phyloP scores from a whole-genome alignment of 306 rosid species.

The Urtica urens region DNA sequence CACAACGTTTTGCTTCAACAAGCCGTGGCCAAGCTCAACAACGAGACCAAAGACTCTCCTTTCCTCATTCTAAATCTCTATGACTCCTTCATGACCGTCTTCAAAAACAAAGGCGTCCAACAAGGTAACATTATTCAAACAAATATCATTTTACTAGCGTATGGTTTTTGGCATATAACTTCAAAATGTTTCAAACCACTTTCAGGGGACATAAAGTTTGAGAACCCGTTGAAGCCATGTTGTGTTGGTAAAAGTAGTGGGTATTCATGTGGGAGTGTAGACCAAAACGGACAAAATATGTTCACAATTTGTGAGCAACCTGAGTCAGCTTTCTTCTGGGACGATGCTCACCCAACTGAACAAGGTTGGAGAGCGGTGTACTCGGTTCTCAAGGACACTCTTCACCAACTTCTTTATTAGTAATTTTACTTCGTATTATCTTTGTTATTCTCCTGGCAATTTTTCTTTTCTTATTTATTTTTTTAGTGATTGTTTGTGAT shows the following conservation, averaged over 20 bases:
- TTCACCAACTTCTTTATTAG: slow-evolving; percentile 17
- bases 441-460: neutral
- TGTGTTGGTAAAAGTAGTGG: slow-evolving; percentile 44
- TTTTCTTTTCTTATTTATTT: neutral
- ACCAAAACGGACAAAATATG: slow-evolving; percentile 31
- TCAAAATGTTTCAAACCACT: no score
- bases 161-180: no score
- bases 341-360: slow-evolving; percentile 59
- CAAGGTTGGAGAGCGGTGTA: slow-evolving; percentile 77
- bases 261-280: slow-evolving; percentile 55
- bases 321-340: slow-evolving; percentile 74
- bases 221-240: slow-evolving; percentile 54
- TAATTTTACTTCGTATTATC: neutral
- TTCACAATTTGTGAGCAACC: slow-evolving; percentile 57
- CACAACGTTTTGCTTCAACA: slow-evolving; percentile 55
- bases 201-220: slow-evolving; percentile 31
- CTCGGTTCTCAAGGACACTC: slow-evolving; percentile 25
- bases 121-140: no score
- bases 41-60: slow-evolving; percentile 18
- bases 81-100: slow-evolving; percentile 46
- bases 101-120: slow-evolving; percentile 27
- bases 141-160: no score
- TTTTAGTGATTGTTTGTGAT: no score
- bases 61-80: slow-evolving; percentile 46
- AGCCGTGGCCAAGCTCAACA: slow-evolving; percentile 43